phyloP scores from a whole-genome alignment of 495 filamentous ascomycete genomes.

The Penicillium simplicissimum region DNA sequence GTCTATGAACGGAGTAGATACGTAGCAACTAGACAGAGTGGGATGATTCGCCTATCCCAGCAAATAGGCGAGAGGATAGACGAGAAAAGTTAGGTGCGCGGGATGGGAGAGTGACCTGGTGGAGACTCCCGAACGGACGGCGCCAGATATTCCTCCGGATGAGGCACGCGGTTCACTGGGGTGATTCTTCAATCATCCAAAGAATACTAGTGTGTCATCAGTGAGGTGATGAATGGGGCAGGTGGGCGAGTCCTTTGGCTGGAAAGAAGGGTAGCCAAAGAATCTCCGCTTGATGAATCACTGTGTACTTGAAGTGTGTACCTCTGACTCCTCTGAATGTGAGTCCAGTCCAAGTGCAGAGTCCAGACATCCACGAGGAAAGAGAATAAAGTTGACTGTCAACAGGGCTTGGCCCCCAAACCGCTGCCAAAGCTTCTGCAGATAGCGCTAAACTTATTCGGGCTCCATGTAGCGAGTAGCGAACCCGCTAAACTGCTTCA shows the following conservation, averaged over 20 bases:
- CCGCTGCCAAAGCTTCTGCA: constrained; percentile 7
- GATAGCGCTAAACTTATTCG: constrained; percentile 18
- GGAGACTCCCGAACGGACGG: background rate
- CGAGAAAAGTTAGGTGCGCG: background rate
- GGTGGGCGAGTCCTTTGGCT: background rate
- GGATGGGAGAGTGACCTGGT: background rate
- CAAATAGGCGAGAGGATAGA: background rate
- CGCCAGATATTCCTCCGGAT: background rate
- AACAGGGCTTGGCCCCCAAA: constrained; percentile 15
- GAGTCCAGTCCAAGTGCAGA: background rate
- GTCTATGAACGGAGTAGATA: background rate
- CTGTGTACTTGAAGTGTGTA: too few relatives aligned
- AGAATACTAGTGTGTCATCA: background rate
- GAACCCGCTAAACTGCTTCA: constrained; percentile 11
- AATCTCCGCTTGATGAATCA: background rate
- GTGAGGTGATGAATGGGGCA: background rate
- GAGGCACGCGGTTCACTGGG: background rate
- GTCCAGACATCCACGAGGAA: background rate
- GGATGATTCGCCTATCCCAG: background rate
- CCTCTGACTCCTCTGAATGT: background rate
- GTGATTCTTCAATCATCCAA: background rate
- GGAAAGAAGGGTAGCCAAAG: background rate
- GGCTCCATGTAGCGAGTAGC: constrained; percentile 30
- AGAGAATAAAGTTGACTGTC: constrained; percentile 2
- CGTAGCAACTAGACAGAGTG: background rate